A percentile compares a stretch with the other conserved stretches of the same genome.
These are phyloP conservation scores for Fusarium tjaetaba DNA, from an alignment of 2,329 filamentous ascomycete genomes.

Conservation along the genomic window DNA sequence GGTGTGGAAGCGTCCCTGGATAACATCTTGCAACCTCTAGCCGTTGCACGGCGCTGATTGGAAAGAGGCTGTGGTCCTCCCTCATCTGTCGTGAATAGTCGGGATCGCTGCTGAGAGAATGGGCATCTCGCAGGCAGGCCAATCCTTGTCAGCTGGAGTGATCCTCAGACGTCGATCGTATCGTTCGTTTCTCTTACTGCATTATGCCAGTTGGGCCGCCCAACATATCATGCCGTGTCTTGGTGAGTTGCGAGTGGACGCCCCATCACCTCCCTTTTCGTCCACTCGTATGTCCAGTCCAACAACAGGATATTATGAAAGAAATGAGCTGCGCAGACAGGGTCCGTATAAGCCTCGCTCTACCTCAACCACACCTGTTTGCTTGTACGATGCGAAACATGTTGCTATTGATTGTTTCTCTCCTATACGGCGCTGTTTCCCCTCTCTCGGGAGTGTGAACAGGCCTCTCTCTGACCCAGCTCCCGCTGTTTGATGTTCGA, in stretches of 20 bases:
- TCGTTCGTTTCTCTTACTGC: constrained; percentile 29
- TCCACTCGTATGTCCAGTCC: constrained; percentile 13
- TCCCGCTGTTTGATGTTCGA: constrained; percentile 34
- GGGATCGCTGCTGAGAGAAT: constrained; percentile 22
- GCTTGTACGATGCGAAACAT: neutral
- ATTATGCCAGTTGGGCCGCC: constrained; percentile 31
- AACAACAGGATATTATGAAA: constrained; percentile 19
- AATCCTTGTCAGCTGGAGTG: constrained; percentile 38
- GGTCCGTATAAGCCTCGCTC: constrained; percentile 17
- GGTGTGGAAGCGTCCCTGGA: constrained; percentile 32
- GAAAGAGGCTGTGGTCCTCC: constrained; percentile 38
- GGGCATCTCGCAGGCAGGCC: constrained; percentile 31
- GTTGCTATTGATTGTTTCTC: constrained; percentile 9
- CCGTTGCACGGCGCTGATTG: constrained; percentile 28
- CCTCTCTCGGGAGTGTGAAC: constrained; percentile 42
- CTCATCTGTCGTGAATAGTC: constrained; percentile 38
- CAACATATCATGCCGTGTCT: constrained; percentile 33
- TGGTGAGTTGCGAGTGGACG: constrained; percentile 39
- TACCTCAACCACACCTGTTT: constrained; percentile 11
- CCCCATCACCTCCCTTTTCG: constrained; percentile 32
- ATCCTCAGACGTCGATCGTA: constrained; percentile 38
- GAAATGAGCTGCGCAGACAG: constrained; percentile 15
- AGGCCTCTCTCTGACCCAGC: constrained; percentile 43
- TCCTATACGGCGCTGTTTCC: constrained; percentile 34
- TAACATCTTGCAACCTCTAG: constrained; percentile 8